Percentiles rank a stretch among this genome's conserved stretches.
phyloP scores from a whole-genome alignment of 768 basidiomycete genomes.

The Russula compacta region DNA sequence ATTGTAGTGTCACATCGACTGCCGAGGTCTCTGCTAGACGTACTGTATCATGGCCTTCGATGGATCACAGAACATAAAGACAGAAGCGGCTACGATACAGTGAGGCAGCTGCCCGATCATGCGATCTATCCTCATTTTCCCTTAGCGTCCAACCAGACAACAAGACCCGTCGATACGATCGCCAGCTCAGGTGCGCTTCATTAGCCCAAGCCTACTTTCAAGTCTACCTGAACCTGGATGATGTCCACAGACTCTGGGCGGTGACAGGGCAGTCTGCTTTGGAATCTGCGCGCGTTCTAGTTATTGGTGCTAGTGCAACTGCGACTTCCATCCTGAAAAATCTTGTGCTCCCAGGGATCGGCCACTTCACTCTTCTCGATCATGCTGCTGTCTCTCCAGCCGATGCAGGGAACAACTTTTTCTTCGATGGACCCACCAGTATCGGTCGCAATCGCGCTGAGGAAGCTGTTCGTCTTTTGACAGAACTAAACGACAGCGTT shows the following conservation, averaged over 20 bases:
- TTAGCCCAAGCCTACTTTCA: background rate
- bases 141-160: conserved; percentile 61
- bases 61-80: conserved; percentile 41
- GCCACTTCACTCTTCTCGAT: conserved; percentile 92
- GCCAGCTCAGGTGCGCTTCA: conserved; percentile 71
- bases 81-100: conserved; percentile 35
- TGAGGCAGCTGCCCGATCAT: conserved; percentile 20
- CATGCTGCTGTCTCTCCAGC: conserved; percentile 46
- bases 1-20: no score
- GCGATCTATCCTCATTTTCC: conserved; percentile 6
- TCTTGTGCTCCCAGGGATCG: conserved; percentile 90
- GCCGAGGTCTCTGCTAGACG: no score
- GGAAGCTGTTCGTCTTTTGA: conserved; percentile 67
- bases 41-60: conserved; percentile 18
- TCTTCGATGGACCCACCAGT: conserved; percentile 66
- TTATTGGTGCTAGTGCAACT: conserved; percentile 74
- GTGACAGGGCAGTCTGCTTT: conserved; percentile 84
- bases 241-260: conserved; percentile 70
- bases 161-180: conserved; percentile 88
- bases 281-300: conserved; percentile 73
- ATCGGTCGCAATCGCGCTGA: conserved; percentile 72
- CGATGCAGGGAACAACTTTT: conserved; percentile 96
- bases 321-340: conserved; percentile 91
- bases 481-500: conserved; percentile 85
- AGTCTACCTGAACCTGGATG: background rate